These are phyloP conservation scores for Tetradesmus lagerheimii DNA, from an alignment of 139 green algal species.

Conservation along the genomic window DNA sequence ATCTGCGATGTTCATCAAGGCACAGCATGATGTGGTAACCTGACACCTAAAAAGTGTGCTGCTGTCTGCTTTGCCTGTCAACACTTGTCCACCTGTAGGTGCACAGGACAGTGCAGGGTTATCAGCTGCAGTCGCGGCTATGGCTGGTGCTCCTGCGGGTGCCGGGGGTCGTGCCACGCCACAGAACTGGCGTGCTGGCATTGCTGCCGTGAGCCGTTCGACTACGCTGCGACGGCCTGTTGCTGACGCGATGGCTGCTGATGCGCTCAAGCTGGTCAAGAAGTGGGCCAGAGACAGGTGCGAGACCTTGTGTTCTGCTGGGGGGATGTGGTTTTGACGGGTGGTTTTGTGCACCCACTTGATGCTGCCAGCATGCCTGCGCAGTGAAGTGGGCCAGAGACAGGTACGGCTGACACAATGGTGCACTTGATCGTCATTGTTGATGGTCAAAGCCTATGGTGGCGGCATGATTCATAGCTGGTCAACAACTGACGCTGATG, in stretches of 20 bases:
- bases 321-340: no score
- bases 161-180: not conserved
- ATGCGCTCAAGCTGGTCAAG: constrained; percentile 68
- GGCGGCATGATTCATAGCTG: no score
- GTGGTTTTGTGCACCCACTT: no score
- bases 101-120: not conserved
- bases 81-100: not conserved
- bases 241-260: constrained; percentile 64
- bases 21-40: not conserved
- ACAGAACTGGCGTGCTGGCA: constrained; percentile 41
- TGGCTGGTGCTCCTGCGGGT: constrained; percentile 26
- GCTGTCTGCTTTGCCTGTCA: not conserved
- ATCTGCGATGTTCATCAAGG: not conserved
- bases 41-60: not conserved
- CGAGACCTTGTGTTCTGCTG: not conserved
- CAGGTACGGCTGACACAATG: no score
- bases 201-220: constrained; percentile 52
- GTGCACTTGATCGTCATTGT: no score
- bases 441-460: no score
- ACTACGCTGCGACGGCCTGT: constrained; percentile 55
- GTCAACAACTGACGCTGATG: no score
- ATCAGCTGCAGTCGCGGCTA: not conserved
- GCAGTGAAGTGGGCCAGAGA: no score
- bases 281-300: constrained; percentile 57
- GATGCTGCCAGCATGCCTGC: no score